Base-by-base conservation (phyloP, 805 yeast species). In the Brettanomyces custersianus region DNA sequence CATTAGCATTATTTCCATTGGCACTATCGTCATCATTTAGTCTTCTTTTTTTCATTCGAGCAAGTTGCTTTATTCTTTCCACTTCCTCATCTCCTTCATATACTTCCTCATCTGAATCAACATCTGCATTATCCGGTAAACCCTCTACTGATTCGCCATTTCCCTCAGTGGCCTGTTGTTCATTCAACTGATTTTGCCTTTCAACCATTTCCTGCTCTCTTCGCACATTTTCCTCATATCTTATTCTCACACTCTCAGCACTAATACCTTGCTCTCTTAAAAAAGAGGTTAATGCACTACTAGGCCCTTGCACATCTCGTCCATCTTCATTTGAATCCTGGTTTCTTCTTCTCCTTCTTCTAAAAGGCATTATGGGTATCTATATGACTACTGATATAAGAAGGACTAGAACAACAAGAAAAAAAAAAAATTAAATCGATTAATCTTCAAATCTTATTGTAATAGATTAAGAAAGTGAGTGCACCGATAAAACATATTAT, bases 271-370 rank as follows among this genome's bases (percentile, higher is more conserved):
- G 94, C 38, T 81, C 85, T 34, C 87, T 66, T 41, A 88, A 66
- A 50, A 88, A 88, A 57, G 83, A 92, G 0, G 96, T 88, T 45
- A 88, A 64, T 0, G 96, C 96, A 46, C 94, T 80, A 62, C 84
- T 85, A 31, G 94, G 83, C 5, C 80, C 83, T 30, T 54, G 44
- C 5, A 60, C 60, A n/a, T n/a, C n/a, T n/a, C n/a, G n/a, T 20
- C 48, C 54, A 26, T 25, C 38, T 11, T 41, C 45, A 7, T 34
- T 41, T 7, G 32, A 40, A 4, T 24, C 31, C 2, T 30, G 18
- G 12, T 31, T 38, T 6, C 33, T 20, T n/a, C 38, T 24, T 28
- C 49, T 45, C 20, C 41, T 38, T 32, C 54, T 39, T 39, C 57
- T 44, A 32, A 51, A 40, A 0, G 55, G 34, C 59, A 54, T 54